phyloP scores from a whole-genome alignment of 1,139 yeast genomes.

The Yamadazyma sp. region DNA sequence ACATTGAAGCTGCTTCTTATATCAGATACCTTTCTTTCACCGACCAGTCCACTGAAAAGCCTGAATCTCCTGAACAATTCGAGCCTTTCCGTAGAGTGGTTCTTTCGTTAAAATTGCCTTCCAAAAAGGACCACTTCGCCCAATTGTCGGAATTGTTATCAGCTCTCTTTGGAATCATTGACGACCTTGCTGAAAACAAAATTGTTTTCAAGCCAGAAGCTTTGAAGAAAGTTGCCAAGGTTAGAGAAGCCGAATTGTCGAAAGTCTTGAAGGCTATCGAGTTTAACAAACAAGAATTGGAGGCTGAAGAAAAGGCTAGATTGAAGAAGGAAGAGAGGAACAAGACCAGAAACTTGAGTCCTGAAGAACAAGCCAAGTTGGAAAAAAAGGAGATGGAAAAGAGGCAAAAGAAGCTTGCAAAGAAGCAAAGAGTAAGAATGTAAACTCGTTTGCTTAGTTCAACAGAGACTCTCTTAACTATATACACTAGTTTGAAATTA shows the following conservation, averaged over 20 bases:
- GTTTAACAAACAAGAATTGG: conserved; percentile 62
- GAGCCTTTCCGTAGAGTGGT: conserved; percentile 56
- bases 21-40: conserved; percentile 75
- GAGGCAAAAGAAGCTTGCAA: conserved; percentile 43
- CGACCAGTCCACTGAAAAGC: conserved; percentile 75
- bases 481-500: too few relatives aligned
- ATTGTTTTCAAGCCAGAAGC: conserved; percentile 64
- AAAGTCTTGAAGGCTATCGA: conserved; percentile 63
- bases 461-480: too few relatives aligned
- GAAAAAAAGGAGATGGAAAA: conserved; percentile 62
- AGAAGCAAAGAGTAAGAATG: conserved; percentile 42
- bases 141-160: conserved; percentile 49
- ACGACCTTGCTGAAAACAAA: conserved; percentile 47
- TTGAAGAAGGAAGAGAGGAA: conserved; percentile 64
- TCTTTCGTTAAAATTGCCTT: conserved; percentile 50
- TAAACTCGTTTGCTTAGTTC: conserved; percentile 16
- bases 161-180: conserved; percentile 55
- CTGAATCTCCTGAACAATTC: conserved; percentile 52
- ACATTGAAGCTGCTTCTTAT: conserved; percentile 47
- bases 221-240: conserved; percentile 67
- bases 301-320: conserved; percentile 68
- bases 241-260: conserved; percentile 68
- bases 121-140: conserved; percentile 44
- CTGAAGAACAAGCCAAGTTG: conserved; percentile 72
- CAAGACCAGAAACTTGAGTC: conserved; percentile 54